phyloP scores from a whole-genome alignment of 2,329 filamentous ascomycete genomes.

The Neocucurbitaria cava region DNA sequence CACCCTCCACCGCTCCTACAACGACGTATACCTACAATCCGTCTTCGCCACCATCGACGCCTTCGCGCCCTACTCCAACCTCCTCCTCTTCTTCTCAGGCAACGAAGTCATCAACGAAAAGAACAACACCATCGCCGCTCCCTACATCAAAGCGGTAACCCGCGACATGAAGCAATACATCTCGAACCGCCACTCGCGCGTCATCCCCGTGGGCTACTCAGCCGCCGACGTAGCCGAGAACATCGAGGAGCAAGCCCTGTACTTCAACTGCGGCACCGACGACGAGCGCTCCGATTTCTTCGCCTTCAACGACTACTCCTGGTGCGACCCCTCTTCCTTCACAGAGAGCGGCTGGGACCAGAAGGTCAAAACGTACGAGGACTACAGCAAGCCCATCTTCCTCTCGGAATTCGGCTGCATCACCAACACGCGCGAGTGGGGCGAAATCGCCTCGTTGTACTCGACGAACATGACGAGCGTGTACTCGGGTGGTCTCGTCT shows the following conservation, averaged over 20 bases:
- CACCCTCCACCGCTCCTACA: slow-evolving; percentile 71
- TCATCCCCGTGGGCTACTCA: slow-evolving; percentile 80
- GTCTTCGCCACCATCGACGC: slow-evolving; percentile 82
- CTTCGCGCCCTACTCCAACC: slow-evolving; percentile 84
- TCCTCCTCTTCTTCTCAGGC: slow-evolving; percentile 80
- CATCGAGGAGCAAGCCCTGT: slow-evolving; percentile 82
- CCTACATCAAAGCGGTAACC: slow-evolving; percentile 75
- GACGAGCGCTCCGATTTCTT: slow-evolving; percentile 89
- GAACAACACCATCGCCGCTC: slow-evolving; percentile 68
- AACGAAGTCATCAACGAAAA: slow-evolving; percentile 79
- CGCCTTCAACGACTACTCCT: slow-evolving; percentile 89
- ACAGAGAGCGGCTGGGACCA: slow-evolving; percentile 75
- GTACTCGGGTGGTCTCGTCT: slow-evolving; percentile 94
- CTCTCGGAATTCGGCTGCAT: slow-evolving; percentile 93
- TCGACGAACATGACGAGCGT: slow-evolving; percentile 80
- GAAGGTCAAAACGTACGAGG: slow-evolving; percentile 46
- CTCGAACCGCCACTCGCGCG: slow-evolving; percentile 69
- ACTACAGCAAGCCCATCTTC: slow-evolving; percentile 66
- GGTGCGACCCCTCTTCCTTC: slow-evolving; percentile 68
- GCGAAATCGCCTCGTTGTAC: slow-evolving; percentile 82
- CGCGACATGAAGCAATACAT: slow-evolving; percentile 84
- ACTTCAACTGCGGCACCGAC: slow-evolving; percentile 92
- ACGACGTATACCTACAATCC: slow-evolving; percentile 81
- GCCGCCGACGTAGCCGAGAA: slow-evolving; percentile 86
- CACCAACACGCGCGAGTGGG: slow-evolving; percentile 80